Conservation (phyloP, 805 yeast species). For the Babjeviella inositovora region DNA sequence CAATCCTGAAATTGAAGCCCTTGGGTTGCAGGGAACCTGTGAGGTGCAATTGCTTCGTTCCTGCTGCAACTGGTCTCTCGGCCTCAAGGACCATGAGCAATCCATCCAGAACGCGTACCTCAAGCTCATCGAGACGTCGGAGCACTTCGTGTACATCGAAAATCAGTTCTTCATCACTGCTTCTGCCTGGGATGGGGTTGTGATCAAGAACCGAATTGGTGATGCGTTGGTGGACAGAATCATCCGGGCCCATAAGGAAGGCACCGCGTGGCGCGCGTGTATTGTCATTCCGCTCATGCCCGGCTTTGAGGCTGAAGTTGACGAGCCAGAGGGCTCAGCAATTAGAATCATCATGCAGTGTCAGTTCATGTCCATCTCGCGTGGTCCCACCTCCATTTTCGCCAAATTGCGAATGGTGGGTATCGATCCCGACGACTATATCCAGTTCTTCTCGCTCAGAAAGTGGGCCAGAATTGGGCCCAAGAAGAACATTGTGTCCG, state of each 20-base stretch:
- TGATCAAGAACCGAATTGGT: slow-evolving; percentile 78
- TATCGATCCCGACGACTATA: slow-evolving; percentile 79
- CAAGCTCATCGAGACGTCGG: slow-evolving; percentile 79
- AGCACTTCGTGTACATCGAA: slow-evolving; percentile 87
- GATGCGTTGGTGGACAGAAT: slow-evolving; percentile 97
- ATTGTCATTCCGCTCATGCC: slow-evolving; percentile 94
- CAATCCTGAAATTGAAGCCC: slow-evolving; percentile 44
- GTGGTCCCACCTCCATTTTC: slow-evolving; percentile 81
- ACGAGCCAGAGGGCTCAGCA: slow-evolving; percentile 86
- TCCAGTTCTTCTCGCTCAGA: slow-evolving; percentile 80
- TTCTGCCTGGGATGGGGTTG: slow-evolving; percentile 72
- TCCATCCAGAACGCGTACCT: slow-evolving; percentile 89
- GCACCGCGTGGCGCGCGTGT: slow-evolving; percentile 76
- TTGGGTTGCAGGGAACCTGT: slow-evolving; percentile 68
- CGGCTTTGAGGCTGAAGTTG: slow-evolving; percentile 89
- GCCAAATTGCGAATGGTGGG: slow-evolving; percentile 66
- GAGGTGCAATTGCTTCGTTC: slow-evolving; percentile 86
- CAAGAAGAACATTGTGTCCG: slow-evolving; percentile 58
- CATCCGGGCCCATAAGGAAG: slow-evolving; percentile 68
- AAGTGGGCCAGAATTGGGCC: slow-evolving; percentile 93
- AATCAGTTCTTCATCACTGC: slow-evolving; percentile 91
- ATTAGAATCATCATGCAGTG: slow-evolving; percentile 94
- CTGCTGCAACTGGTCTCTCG: slow-evolving; percentile 87
- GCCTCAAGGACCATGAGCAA: slow-evolving; percentile 69
- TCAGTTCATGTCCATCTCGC: slow-evolving; percentile 83